Evolutionary conservation across 371 early-diverging fungal species (phyloP), one percentile per base, ranked within the genome.

Genomic region (Mucor lusitanicus): DNA sequence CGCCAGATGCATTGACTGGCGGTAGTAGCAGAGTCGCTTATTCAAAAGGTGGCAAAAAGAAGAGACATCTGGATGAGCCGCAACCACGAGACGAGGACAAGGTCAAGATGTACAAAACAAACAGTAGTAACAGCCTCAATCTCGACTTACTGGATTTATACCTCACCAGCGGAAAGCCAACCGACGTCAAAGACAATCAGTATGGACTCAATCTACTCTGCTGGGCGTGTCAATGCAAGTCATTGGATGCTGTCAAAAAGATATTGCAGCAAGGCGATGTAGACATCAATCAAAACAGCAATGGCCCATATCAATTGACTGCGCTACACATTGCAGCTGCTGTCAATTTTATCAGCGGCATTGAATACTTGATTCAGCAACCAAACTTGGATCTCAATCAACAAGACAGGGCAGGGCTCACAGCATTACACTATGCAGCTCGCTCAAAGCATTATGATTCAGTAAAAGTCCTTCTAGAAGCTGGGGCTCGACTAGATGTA

Each of bases 331-430:
- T 74, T 3, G 76, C 82, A 0, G 73, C 74, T 27, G 33, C 42
- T 19, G 44, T 46, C 2, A 32, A 58, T 9, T 64, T 64, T 58
- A 53, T 59, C 3, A 55, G 59, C 0, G 76, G 77, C 3, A 66
- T 70, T 17, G 59, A 72, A 15, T 42, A 21, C 25, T 7, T 64
- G 17, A 32, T 30, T 3, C 23, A 48, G 5, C 48, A 64, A 21
- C 65, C 65, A 0, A 44, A 91, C 85, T 12, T 64, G 17, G 79
- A 82, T 58, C 66, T 85, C n/a, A 79, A 90, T 74, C 75, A 75
- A 5, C 74, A 83, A 66, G 92, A 93, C 68, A 75, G 77, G 3
- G 75, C 76, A 46, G 92, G 92, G 21, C 87, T 90, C 64, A 87
- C 88, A 0, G 69, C 71, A 8, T 68, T 73, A 33, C 55, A 67